Conservation (phyloP, 2,329 filamentous ascomycete species). For the Colletotrichum godetiae region DNA sequence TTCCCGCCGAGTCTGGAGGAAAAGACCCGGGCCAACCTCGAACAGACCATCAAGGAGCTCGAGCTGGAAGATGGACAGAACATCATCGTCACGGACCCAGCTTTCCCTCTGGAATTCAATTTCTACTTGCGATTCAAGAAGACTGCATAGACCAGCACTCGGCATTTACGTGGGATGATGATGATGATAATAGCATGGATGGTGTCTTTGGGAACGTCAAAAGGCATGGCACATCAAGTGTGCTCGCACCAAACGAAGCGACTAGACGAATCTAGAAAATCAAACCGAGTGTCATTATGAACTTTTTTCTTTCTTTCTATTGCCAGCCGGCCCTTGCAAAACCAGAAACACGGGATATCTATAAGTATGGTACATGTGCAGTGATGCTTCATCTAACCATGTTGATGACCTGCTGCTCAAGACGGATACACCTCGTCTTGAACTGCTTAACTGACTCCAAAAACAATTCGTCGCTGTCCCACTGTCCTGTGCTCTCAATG, state of each 20-base stretch:
- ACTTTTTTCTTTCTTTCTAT: constrained; percentile 32
- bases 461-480: constrained; percentile 93
- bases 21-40: constrained; percentile 85
- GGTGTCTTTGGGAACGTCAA: background rate
- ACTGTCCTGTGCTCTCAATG: constrained; percentile 95
- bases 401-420: constrained; percentile 77
- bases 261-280: background rate
- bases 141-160: constrained; percentile 15
- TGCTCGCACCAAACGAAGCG: background rate
- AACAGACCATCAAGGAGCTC: constrained; percentile 80
- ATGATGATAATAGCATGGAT: constrained; percentile 27
- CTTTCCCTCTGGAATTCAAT: constrained; percentile 78
- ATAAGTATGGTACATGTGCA: constrained; percentile 34
- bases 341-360: constrained; percentile 34
- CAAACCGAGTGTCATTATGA: constrained; percentile 22
- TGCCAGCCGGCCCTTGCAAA: constrained; percentile 31
- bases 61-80: constrained; percentile 83
- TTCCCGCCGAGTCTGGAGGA: constrained; percentile 84
- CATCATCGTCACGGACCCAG: constrained; percentile 92
- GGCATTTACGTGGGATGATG: constrained; percentile 11
- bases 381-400: constrained; percentile 63
- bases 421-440: constrained; percentile 83
- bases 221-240: background rate
- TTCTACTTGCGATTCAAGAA: constrained; percentile 63
- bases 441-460: constrained; percentile 87